Evolutionary conservation across 2,329 filamentous ascomycete genomes (phyloP).

Genomic region (Rutstroemia sp.): DNA sequence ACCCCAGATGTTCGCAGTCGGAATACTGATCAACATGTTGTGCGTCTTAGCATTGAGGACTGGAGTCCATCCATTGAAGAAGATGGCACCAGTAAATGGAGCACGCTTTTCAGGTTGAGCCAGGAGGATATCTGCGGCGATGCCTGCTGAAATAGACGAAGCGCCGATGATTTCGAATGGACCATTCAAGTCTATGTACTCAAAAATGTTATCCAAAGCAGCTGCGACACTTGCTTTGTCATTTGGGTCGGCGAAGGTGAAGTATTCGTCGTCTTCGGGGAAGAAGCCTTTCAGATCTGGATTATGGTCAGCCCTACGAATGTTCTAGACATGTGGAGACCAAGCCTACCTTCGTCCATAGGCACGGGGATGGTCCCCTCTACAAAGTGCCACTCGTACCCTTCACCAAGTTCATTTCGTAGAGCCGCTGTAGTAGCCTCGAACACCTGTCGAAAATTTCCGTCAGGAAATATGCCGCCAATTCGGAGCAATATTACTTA

Average conservation of each 20-base stretch:
- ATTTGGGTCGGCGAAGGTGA: slow-evolving; percentile 5
- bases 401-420: slow-evolving; percentile 11
- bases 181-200: neutral
- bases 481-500: neutral
- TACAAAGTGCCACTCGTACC: slow-evolving; percentile 13
- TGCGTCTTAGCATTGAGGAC: neutral
- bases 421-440: slow-evolving; percentile 8
- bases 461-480: no score
- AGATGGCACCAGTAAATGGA: slow-evolving; percentile 11
- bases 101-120: slow-evolving; percentile 17
- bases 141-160: neutral
- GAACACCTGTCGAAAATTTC: neutral
- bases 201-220: neutral
- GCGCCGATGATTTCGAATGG: neutral
- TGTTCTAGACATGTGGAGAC: neutral
- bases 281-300: neutral
- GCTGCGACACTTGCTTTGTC: neutral
- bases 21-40: slow-evolving; percentile 4
- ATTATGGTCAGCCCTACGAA: neutral
- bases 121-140: neutral
- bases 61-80: slow-evolving; percentile 6
- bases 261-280: slow-evolving; percentile 1
- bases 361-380: slow-evolving; percentile 9
- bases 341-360: neutral
- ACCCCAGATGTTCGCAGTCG: slow-evolving; percentile 8